Evolutionary conservation across 2,329 filamentous ascomycete genomes (phyloP), one percentile per base, ranked within the genome.

Genomic region (Volutella citrinella): DNA sequence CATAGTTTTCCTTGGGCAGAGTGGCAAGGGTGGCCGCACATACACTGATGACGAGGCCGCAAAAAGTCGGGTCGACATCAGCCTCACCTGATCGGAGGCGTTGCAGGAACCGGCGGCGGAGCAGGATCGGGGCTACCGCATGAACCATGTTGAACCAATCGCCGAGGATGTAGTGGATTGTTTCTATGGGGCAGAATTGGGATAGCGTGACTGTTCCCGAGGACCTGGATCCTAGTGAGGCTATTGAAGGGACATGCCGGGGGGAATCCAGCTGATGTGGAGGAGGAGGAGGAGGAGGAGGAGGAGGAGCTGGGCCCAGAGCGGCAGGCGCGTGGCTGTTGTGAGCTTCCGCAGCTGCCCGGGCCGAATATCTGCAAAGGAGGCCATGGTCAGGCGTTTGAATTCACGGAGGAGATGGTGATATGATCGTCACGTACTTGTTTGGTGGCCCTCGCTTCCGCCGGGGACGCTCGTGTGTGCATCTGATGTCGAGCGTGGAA

Each of bases 61-160:
- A 56, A 21, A 63, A 64, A 5, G 46, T 45, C 10, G 45, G 34
- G 28, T 64, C 42, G 1, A 25, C 26, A 13, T 51, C 42, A 2
- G 54, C 50, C 19, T 51, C 52, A 6, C 53, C 52, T 13, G 37
- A 35, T 7, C 28, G 24, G 6, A 62, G 44, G 1, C 57, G 54
- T 5, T 45, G 39, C 8, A 62, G 27, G 38, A 61, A 58, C 9
- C 40, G 54, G 3, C 52, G 48, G 6, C 57, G 55, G 35, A 59
- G 52, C 10, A 63, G 40, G 9, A 60, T 49, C 2, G 61, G 61
- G 7, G 55, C 52, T 5, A 64, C 36, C 5, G 61, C 49, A 43
- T 64, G 58, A 21, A 63, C 52, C 29, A 54, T 44, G n/a, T 54
- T 44, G 47, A 64, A 64, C 58, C 58, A 64, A 31, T 60, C 50